phyloP scores from a whole-genome alignment of 2,329 filamentous ascomycete species.

The Aotearoamyces nothofagi region DNA sequence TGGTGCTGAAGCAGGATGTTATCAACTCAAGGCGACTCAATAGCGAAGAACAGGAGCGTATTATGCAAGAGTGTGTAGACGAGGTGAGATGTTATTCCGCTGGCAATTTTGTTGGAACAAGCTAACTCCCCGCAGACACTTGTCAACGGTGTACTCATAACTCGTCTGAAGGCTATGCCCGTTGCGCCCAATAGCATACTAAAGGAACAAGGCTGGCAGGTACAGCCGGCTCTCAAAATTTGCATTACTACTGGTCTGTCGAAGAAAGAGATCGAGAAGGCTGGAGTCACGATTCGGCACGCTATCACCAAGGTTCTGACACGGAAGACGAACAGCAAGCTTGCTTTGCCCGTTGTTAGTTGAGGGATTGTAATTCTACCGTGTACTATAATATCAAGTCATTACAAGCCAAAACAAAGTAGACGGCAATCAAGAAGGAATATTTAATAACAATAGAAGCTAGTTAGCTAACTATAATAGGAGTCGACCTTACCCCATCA shows the following conservation, averaged over 20 bases:
- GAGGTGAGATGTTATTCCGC: slow-evolving; percentile 56
- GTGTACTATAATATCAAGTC: no score
- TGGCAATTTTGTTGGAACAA: no score
- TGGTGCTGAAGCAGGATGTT: slow-evolving; percentile 73
- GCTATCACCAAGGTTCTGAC: slow-evolving; percentile 87
- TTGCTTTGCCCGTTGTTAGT: slow-evolving; percentile 21
- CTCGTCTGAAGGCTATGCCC: slow-evolving; percentile 67
- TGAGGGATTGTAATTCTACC: slow-evolving; percentile 12
- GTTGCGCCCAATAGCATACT: slow-evolving; percentile 45
- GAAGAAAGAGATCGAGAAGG: slow-evolving; percentile 93
- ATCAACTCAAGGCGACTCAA: slow-evolving; percentile 53
- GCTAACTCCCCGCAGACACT: slow-evolving; percentile 59
- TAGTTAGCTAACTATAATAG: no score
- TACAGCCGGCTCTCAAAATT: slow-evolving; percentile 76
- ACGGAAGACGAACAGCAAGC: slow-evolving; percentile 37
- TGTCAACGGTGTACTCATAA: slow-evolving; percentile 79
- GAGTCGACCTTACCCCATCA: no score
- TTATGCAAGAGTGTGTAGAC: slow-evolving; percentile 87
- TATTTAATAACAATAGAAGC: no score
- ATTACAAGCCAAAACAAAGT: no score
- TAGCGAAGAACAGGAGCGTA: slow-evolving; percentile 63
- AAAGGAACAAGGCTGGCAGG: slow-evolving; percentile 53
- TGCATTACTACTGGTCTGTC: slow-evolving; percentile 78
- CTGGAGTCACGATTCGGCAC: slow-evolving; percentile 73
- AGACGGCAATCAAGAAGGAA: background rate